These are phyloP conservation scores for Citrus unshiu DNA, from an alignment of 345 rosid species.

Conservation along the genomic window DNA sequence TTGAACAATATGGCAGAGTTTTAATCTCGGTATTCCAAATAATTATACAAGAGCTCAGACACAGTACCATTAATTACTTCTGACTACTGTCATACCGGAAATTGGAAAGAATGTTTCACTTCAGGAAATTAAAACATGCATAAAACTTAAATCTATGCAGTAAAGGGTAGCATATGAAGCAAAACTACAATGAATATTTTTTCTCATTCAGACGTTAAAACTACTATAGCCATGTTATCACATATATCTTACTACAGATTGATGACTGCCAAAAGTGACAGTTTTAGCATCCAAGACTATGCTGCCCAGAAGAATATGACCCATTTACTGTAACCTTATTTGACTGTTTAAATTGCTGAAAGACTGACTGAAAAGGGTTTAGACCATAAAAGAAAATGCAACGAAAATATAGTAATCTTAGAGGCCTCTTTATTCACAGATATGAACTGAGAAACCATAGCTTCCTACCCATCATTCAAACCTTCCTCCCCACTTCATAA, in stretches of 20 bases:
- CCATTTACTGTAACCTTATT: not conserved
- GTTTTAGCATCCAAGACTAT: not conserved
- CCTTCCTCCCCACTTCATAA: no score
- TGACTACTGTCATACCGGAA: not conserved
- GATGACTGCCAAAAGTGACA: not conserved
- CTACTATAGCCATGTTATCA: not conserved
- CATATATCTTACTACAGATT: not conserved
- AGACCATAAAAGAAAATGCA: not conserved
- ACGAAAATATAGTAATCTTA: not conserved
- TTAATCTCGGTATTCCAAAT: not conserved
- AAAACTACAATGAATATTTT: not conserved
- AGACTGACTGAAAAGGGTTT: not conserved
- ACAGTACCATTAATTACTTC: not conserved
- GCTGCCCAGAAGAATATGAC: not conserved
- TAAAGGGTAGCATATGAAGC: conserved; percentile 1
- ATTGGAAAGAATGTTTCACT: not conserved
- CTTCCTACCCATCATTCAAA: no score
- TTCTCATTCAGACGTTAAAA: not conserved
- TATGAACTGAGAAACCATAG: no score
- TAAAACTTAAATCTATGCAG: not conserved
- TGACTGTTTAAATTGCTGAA: not conserved
- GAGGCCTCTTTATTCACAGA: not conserved
- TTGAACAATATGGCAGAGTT: not conserved
- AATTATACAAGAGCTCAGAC: not conserved
- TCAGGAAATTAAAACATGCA: not conserved